A percentile compares a stretch with the other conserved stretches of the same genome.
These are phyloP conservation scores for Termitomyces sp. DNA, from an alignment of 1,284 basidiomycete genomes.

Conservation along the genomic window DNA sequence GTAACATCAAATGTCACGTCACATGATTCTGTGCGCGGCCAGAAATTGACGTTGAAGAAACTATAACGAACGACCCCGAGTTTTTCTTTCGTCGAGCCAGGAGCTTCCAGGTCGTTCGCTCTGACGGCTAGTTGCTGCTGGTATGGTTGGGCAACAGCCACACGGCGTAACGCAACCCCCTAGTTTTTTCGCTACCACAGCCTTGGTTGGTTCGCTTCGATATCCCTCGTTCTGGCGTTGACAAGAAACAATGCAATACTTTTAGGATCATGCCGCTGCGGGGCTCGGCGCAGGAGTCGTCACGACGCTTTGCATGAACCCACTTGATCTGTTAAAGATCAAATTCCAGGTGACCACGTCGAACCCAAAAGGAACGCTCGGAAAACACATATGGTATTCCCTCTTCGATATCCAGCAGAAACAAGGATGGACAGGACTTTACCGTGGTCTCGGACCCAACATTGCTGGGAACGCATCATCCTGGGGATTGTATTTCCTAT, in stretches of 20 bases:
- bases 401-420: conserved; percentile 69
- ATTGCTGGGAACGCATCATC: conserved; percentile 95
- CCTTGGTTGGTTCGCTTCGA: conserved; percentile 41
- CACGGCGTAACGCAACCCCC: conserved; percentile 35
- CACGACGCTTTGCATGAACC: conserved; percentile 96
- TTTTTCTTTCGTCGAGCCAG: not conserved
- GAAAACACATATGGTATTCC: conserved; percentile 75
- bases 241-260: conserved; percentile 2
- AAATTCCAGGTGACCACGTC: conserved; percentile 89
- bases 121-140: conserved; percentile 21
- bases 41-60: conserved; percentile 7
- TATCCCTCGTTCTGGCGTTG: not conserved
- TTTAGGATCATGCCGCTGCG: conserved; percentile 87
- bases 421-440: conserved; percentile 85
- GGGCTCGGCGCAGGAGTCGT: conserved; percentile 92
- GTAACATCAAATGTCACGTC: not conserved
- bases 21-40: conserved; percentile 2
- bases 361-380: conserved; percentile 57
- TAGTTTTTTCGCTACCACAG: conserved; percentile 70
- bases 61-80: not conserved
- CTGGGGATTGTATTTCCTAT: conserved; percentile 98
- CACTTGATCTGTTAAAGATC: conserved; percentile 94
- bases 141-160: conserved; percentile 23
- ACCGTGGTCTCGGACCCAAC: conserved; percentile 88
- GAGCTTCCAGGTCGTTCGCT: conserved; percentile 1